A percentile compares a stretch with the other conserved stretches of the same genome.
Conservation (phyloP, 352 stramenopile species). For the Phytophthora crassamura region DNA sequence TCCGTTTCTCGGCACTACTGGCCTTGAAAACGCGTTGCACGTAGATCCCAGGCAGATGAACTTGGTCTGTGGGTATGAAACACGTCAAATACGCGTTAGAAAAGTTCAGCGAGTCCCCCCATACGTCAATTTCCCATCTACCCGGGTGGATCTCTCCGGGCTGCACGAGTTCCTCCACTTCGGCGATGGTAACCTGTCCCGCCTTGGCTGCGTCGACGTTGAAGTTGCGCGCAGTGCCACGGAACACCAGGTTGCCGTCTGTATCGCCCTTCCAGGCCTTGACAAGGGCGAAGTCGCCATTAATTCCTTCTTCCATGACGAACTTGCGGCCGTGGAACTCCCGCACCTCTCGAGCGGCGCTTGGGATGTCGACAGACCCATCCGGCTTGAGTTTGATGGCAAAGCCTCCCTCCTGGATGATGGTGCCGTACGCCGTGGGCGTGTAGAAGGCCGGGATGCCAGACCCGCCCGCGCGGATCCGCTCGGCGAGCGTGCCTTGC, state of each 20-base stretch:
- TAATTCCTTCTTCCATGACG: slow-evolving; percentile 96
- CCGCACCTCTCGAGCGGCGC: slow-evolving; percentile 70
- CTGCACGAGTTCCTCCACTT: slow-evolving; percentile 96
- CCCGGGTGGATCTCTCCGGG: slow-evolving; percentile 93
- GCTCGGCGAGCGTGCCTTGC: slow-evolving; percentile 95
- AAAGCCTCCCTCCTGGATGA: slow-evolving; percentile 90
- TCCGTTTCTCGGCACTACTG: slow-evolving; percentile 92
- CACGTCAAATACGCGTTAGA: slow-evolving; percentile 1
- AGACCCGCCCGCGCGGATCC: slow-evolving; percentile 91
- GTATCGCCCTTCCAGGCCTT: slow-evolving; percentile 97
- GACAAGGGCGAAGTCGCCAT: slow-evolving; percentile 93
- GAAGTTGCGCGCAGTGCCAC: slow-evolving; percentile 95
- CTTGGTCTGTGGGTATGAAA: slow-evolving; percentile 68
- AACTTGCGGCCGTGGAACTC: slow-evolving; percentile 92
- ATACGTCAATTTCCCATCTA: slow-evolving; percentile 10
- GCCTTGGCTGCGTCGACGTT: slow-evolving; percentile 96
- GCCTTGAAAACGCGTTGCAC: slow-evolving; percentile 96
- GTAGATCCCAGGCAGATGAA: slow-evolving; percentile 96
- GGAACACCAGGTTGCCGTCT: slow-evolving; percentile 96
- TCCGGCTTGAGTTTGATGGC: slow-evolving; percentile 79
- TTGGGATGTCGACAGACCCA: slow-evolving; percentile 73
- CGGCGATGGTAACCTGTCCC: slow-evolving; percentile 92
- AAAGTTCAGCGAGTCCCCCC: neutral
- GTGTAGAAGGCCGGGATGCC: slow-evolving; percentile 98
- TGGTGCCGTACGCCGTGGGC: slow-evolving; percentile 93